These are phyloP conservation scores for Aspergillus hancockii DNA, from an alignment of 495 filamentous ascomycete species.

Conservation along the genomic window DNA sequence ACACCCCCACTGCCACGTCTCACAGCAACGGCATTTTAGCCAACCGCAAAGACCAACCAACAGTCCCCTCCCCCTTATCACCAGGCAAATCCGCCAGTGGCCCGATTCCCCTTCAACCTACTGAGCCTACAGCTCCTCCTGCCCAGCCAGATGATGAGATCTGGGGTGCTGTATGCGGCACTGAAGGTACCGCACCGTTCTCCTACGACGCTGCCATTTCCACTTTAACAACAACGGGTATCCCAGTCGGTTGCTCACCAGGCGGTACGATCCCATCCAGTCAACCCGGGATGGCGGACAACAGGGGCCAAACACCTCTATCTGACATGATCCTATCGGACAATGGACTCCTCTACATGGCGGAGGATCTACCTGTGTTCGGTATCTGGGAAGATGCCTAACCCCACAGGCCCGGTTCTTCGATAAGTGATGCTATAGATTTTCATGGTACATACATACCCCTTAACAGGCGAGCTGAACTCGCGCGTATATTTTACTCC, in stretches of 20 bases:
- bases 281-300: conserved; percentile 3
- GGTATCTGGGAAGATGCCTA: conserved; percentile 40
- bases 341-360: conserved; percentile 43
- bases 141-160: conserved; percentile 25
- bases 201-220: conserved; percentile 49
- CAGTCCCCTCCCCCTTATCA: conserved; percentile 28
- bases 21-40: conserved; percentile 18
- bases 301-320: conserved; percentile 36
- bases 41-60: conserved; percentile 17
- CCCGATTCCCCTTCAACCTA: conserved; percentile 17
- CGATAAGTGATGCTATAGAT: too few relatives aligned
- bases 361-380: conserved; percentile 41
- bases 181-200: conserved; percentile 27
- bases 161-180: conserved; percentile 37
- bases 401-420: neutral
- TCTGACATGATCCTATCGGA: conserved; percentile 45
- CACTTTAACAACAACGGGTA: conserved; percentile 48
- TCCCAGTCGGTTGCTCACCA: conserved; percentile 43
- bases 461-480: too few relatives aligned
- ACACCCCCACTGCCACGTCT: conserved; percentile 21
- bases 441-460: too few relatives aligned
- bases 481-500: too few relatives aligned
- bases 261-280: conserved; percentile 38
- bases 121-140: conserved; percentile 13
- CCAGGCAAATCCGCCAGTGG: conserved; percentile 24